phyloP scores from a whole-genome alignment of 2,329 filamentous ascomycete genomes.

The Neofusicoccum ribis region DNA sequence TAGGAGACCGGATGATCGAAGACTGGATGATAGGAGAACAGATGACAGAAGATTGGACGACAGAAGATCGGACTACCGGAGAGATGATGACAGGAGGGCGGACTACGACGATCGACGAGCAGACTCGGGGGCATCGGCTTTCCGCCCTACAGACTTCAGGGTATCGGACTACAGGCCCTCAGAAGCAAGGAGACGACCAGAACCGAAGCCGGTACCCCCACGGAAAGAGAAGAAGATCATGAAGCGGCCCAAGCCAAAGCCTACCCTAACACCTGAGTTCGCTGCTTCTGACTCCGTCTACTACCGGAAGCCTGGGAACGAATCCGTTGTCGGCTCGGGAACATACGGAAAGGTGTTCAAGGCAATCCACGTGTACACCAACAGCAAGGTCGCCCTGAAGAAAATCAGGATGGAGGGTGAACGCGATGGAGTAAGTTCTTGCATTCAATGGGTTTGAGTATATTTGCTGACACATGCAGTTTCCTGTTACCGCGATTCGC shows the following conservation, averaged over 20 bases:
- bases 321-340: constrained; percentile 91
- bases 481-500: constrained; percentile 85
- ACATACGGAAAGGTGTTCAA: constrained; percentile 97
- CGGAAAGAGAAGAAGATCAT: constrained; percentile 60
- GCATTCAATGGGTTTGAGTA: not conserved
- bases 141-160: constrained; percentile 17
- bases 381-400: constrained; percentile 79
- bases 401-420: constrained; percentile 93
- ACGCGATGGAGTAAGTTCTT: constrained; percentile 64
- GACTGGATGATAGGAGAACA: constrained; percentile 4
- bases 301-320: constrained; percentile 93
- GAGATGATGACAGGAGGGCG: constrained; percentile 16
- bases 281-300: constrained; percentile 84
- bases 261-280: constrained; percentile 70
- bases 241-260: constrained; percentile 70
- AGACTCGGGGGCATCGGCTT: constrained; percentile 16
- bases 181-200: constrained; percentile 30
- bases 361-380: constrained; percentile 88
- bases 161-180: constrained; percentile 21
- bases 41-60: constrained; percentile 34
- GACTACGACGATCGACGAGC: constrained; percentile 16
- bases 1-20: constrained; percentile 20
- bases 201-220: constrained; percentile 35
- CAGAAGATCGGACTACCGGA: constrained; percentile 5
- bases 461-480: constrained; percentile 44